Evolutionary conservation across 2,329 filamentous ascomycete species (phyloP).

Genomic region (Magnaporthiopsis poae): DNA sequence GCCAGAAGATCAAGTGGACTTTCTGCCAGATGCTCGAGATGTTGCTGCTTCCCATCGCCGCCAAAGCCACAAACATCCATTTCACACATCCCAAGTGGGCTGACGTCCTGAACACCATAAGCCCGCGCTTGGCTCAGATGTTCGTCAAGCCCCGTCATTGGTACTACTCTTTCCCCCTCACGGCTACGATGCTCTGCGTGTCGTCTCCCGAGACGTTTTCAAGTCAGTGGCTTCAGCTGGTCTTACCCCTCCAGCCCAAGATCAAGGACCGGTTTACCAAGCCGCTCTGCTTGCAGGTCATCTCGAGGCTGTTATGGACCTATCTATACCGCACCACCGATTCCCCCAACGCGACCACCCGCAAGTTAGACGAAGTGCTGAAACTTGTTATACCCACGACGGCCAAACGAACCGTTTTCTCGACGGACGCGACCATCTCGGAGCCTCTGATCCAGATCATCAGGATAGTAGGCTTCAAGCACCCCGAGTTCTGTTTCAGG

Average conservation of each 20-base stretch:
- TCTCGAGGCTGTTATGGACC: conserved; percentile 86
- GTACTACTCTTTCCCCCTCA: conserved; percentile 77
- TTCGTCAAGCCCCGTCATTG: conserved; percentile 88
- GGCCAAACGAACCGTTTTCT: conserved; percentile 69
- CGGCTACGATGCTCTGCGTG: conserved; percentile 76
- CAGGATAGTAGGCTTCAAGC: conserved; percentile 84
- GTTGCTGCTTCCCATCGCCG: conserved; percentile 76
- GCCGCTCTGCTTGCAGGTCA: conserved; percentile 73
- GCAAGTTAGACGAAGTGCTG: conserved; percentile 83
- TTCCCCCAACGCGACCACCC: conserved; percentile 52
- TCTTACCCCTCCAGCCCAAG: conserved; percentile 66
- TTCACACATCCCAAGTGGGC: conserved; percentile 77
- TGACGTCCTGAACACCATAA: conserved; percentile 69
- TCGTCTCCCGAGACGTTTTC: conserved; percentile 77
- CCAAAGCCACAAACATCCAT: conserved; percentile 64
- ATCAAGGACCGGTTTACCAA: conserved; percentile 75
- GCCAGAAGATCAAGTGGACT: conserved; percentile 80
- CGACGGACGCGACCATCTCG: conserved; percentile 71
- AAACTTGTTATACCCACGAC: conserved; percentile 66
- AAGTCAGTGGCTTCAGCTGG: conserved; percentile 75
- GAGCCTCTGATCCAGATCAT: conserved; percentile 91
- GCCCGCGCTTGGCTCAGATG: conserved; percentile 71
- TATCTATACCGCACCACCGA: conserved; percentile 83
- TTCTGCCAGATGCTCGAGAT: conserved; percentile 89
- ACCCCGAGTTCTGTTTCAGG: conserved; percentile 87